Percentiles rank a stretch among this genome's conserved stretches.
phyloP scores from a whole-genome alignment of 2,329 filamentous ascomycete species.

The Hymenoscyphus linearis region DNA sequence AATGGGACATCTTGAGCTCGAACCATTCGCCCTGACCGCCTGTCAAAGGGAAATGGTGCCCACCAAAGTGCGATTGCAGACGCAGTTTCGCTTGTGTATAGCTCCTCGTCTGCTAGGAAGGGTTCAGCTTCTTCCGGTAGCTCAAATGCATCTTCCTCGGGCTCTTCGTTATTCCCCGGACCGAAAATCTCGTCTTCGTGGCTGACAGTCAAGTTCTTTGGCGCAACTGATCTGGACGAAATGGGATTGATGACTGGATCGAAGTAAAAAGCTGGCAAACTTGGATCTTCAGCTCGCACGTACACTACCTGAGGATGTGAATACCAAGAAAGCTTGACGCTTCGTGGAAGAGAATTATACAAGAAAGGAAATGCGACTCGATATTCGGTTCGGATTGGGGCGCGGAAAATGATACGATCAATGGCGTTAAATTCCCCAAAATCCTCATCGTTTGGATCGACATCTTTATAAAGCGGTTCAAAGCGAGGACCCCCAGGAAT shows the following conservation, averaged over 20 bases:
- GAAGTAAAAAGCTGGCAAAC: constrained; percentile 93
- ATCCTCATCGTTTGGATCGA: constrained; percentile 97
- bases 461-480: constrained; percentile 95
- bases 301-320: constrained; percentile 92
- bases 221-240: constrained; percentile 86
- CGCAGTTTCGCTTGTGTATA: constrained; percentile 84
- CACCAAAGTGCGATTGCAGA: constrained; percentile 95
- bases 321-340: constrained; percentile 90
- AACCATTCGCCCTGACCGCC: constrained; percentile 91
- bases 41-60: constrained; percentile 94
- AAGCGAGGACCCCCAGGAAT: constrained; percentile 97
- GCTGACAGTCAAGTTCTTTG: constrained; percentile 86
- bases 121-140: constrained; percentile 76
- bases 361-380: constrained; percentile 90
- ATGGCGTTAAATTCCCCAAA: constrained; percentile 99
- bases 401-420: constrained; percentile 96
- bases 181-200: constrained; percentile 96
- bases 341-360: constrained; percentile 93
- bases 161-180: constrained; percentile 63
- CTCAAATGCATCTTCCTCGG: constrained; percentile 74
- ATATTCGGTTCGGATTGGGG: constrained; percentile 91
- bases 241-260: constrained; percentile 98
- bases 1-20: constrained; percentile 93
- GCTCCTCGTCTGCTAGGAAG: constrained; percentile 82
- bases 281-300: constrained; percentile 78